Conservation (phyloP, 169 alveolate species). For the Pseudocohnilembus persalinus region DNA sequence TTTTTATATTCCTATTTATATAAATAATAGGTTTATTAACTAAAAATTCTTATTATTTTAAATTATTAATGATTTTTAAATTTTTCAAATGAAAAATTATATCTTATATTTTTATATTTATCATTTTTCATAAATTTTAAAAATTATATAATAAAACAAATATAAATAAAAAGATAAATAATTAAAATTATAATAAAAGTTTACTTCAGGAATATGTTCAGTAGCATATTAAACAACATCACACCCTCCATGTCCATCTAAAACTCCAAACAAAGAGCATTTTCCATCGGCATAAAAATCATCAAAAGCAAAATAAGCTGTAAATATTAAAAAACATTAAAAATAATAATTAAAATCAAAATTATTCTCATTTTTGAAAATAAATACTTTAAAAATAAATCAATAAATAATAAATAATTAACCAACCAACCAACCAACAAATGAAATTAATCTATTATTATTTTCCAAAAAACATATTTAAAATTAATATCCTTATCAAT, state of each 20-base stretch:
- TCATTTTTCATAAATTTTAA: not conserved
- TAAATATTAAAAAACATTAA: too few relatives aligned
- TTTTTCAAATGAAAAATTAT: not conserved
- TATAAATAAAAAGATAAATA: too few relatives aligned
- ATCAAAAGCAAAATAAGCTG: constrained; percentile 40
- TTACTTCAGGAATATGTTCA: constrained; percentile 35
- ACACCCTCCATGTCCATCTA: constrained; percentile 53
- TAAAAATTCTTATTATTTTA: not conserved
- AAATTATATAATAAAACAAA: constrained; percentile 4
- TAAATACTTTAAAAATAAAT: too few relatives aligned
- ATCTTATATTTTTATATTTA: not conserved
- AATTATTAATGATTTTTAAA: not conserved
- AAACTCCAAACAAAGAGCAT: constrained; percentile 36
- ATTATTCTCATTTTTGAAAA: too few relatives aligned
- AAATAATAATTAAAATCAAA: too few relatives aligned
- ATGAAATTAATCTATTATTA: not conserved
- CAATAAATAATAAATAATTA: too few relatives aligned
- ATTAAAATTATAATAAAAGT: too few relatives aligned
- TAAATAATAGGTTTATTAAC: not conserved
- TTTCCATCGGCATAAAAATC: constrained; percentile 37
- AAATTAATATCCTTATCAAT: not conserved
- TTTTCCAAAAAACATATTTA: not conserved
- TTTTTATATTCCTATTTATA: not conserved
- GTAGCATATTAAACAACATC: constrained; percentile 43
- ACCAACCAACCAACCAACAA: not conserved